Base-by-base conservation (phyloP, 371 early-diverging fungal genomes). In the Rhizopus arrhizus region DNA sequence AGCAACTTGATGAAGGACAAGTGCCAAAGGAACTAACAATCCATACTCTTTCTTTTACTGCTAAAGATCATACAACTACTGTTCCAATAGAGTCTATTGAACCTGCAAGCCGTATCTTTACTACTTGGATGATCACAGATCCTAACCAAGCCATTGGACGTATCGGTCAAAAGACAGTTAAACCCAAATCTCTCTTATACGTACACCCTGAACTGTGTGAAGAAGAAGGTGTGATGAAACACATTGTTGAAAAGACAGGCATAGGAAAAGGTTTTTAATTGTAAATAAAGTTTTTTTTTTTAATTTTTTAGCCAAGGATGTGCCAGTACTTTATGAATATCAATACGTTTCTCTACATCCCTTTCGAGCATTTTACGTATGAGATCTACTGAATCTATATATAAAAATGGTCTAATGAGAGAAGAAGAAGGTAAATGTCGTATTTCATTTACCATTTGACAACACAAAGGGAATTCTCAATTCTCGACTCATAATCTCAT, bases 401-500 rank as follows among this genome's bases (percentile, higher is more conserved):
- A 49, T 52, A 33, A 15, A 13, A 38, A 11, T 34, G 52, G 12
- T 36, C 9, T 8, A 53, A 6, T 22, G 42, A 34, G 5, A 33
- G 9, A 3, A 3, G 3, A 53, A 4, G 33, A 49, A 40, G 15
- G 13, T 36, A 8, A 5, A 16, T 45, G 29, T 29, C 12, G 31
- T 12, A 8, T 46, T 22, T 35, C 15, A 2, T 54, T 64, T 74
- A 86, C 89, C 87, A 73, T 82, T 76, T 1, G 86, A 85, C 36
- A 88, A 62, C 8, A 84, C 78, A 70, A 81, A 86, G 1, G 90
- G 90, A 7, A 86, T 73, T 51, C 86, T 76, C 32, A 90, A 58
- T 62, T 87, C 89, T 34, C 78, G 67, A n/a, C 76, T 78, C 58
- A 90, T 68, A 49, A 90, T 89, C 66, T 91, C 88, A 64, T 90